A percentile compares a stretch with the other conserved stretches of the same genome.
Evolutionary conservation across 2,329 filamentous ascomycete species (phyloP).

Genomic region (Aspergillus transmontanensis): DNA sequence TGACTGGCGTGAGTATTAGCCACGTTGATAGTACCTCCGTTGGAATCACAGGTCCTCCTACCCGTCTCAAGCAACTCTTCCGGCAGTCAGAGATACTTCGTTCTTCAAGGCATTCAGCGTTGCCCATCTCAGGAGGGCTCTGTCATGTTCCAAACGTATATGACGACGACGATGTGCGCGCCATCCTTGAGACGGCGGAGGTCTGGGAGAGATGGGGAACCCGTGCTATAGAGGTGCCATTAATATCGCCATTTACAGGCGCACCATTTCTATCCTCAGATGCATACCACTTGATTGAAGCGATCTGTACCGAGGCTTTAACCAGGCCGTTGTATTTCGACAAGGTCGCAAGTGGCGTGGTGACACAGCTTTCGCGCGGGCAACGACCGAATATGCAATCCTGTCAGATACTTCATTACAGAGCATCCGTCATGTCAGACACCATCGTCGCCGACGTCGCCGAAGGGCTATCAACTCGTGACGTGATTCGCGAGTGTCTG

Average conservation of each 20-base stretch:
- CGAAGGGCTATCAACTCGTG: too few relatives aligned
- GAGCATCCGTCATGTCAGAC: too few relatives aligned
- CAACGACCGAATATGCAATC: too few relatives aligned
- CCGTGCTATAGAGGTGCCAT: slow-evolving; percentile 5
- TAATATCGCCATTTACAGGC: slow-evolving; percentile 6
- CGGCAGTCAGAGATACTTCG: slow-evolving; percentile 15
- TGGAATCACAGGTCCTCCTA: slow-evolving; percentile 28
- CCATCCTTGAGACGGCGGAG: not conserved
- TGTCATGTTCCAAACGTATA: slow-evolving; percentile 51
- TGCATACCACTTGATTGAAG: not conserved
- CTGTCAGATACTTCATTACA: too few relatives aligned
- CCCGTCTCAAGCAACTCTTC: slow-evolving; percentile 22
- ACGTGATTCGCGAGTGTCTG: too few relatives aligned
- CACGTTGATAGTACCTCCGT: slow-evolving; percentile 21
- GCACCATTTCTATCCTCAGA: not conserved
- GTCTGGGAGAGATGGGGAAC: not conserved
- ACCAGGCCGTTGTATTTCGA: slow-evolving; percentile 4
- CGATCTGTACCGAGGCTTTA: not conserved
- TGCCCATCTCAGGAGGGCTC: slow-evolving; percentile 27
- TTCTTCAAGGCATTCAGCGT: slow-evolving; percentile 19
- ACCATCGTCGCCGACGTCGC: too few relatives aligned
- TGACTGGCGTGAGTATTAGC: slow-evolving; percentile 24
- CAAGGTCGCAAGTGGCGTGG: not conserved
- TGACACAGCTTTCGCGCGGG: too few relatives aligned
- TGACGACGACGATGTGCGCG: slow-evolving; percentile 11